Percentiles rank a stretch among this genome's conserved stretches.
phyloP scores from a whole-genome alignment of 768 basidiomycete genomes.

The Auriscalpium vulgare region DNA sequence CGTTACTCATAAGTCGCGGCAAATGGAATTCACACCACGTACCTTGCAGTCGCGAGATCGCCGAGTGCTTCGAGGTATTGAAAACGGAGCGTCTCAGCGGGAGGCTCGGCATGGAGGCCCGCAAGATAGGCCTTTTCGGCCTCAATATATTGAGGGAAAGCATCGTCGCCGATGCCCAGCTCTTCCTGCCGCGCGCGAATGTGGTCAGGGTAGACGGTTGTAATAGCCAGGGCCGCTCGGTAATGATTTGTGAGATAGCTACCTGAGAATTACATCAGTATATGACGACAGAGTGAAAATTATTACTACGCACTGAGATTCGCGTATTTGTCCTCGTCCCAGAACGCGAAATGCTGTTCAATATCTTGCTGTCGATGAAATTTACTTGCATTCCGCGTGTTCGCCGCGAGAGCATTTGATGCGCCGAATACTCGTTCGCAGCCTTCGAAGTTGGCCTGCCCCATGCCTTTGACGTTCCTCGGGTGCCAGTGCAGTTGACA shows the following conservation, averaged over 20 bases:
- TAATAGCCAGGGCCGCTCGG: slow-evolving; percentile 3
- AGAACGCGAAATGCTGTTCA: slow-evolving; percentile 15
- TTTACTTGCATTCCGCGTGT: slow-evolving; percentile 14
- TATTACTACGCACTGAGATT: slow-evolving; percentile 14
- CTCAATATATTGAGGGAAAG: slow-evolving; percentile 7
- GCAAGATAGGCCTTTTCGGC: slow-evolving; percentile 12
- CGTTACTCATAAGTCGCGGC: background rate
- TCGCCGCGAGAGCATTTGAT: slow-evolving; percentile 18
- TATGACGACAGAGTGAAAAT: no score
- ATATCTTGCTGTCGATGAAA: slow-evolving; percentile 24
- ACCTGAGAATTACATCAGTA: background rate
- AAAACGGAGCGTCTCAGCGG: background rate
- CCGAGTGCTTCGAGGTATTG: slow-evolving; percentile 12
- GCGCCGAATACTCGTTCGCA: slow-evolving; percentile 21
- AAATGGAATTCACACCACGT: background rate
- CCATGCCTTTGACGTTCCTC: slow-evolving; percentile 16
- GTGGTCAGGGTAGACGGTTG: slow-evolving; percentile 9
- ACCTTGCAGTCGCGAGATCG: background rate
- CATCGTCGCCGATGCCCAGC: background rate
- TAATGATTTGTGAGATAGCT: background rate
- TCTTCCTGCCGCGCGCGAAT: background rate
- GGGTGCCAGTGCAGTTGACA: slow-evolving; percentile 25
- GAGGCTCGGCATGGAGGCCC: slow-evolving; percentile 9
- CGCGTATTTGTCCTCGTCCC: slow-evolving; percentile 17
- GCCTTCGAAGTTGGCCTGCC: slow-evolving; percentile 21